Evolutionary conservation across 306 rosid species (phyloP), one percentile per base, ranked within the genome.

Genomic region (Luffa aegyptiaca): DNA sequence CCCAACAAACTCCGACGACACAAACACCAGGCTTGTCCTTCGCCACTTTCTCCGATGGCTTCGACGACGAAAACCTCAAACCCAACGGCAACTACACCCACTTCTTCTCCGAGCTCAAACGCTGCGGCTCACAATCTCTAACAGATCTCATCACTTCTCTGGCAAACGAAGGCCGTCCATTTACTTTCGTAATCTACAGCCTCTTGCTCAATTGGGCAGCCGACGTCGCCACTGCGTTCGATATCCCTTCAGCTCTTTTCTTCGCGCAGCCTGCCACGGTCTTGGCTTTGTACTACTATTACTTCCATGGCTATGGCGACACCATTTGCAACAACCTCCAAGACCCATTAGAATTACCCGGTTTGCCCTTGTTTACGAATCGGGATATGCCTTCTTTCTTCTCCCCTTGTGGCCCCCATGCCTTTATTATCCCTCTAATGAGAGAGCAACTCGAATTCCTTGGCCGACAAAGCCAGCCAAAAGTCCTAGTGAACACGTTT

Each of bases 241-340:
- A 75, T 0, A 57, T 88, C n/a, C 91, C 91, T 0, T 12, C 79
- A 0, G 49, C 83, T 0, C 37, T 87, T 0, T 66, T 89, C 1
- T 87, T 87, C 86, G 71, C 82, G 66, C 92, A 90, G 46, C 57
- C 91, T 0, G 93, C 93, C 5, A 72, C 84, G 0, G 83, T 90
- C 11, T 76, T 90, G 0, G 84, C 75, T 44, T 69, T 90, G 21
- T 84, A 83, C 59, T 85, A 88, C 26, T 33, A 90, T 31, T 88
- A 86, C 81, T 86, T 83, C 49, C 72, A 83, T 31, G 83, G 70
- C 5, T 76, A 80, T 49, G 73, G 17, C 1, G 81, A 81, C 6
- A 3, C 36, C 80, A 80, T 84, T 39, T 64, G 1, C 26, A 12
- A 79, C 56, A 42, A 58, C 7, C 48, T 52, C 49, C 6, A 55